These are phyloP conservation scores for Spencermartinsiella ligniputridi DNA, from an alignment of 1,139 yeast genomes.

Conservation along the genomic window DNA sequence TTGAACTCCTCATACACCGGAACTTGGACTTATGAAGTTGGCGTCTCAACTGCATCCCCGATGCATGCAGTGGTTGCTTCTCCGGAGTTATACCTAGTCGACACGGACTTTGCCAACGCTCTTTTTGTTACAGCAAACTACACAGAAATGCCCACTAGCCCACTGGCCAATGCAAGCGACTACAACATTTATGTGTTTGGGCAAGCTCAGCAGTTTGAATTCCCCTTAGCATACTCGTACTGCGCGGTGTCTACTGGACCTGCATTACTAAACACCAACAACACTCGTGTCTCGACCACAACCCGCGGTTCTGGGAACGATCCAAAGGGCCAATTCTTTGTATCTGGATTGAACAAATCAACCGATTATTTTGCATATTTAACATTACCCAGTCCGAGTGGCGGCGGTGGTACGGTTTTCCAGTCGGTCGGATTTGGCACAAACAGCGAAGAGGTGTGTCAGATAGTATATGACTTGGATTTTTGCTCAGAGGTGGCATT, in stretches of 20 bases:
- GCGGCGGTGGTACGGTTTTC: slow-evolving; percentile 64
- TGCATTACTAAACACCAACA: slow-evolving; percentile 35
- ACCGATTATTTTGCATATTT: slow-evolving; percentile 65
- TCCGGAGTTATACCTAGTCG: slow-evolving; percentile 59
- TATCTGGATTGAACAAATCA: slow-evolving; percentile 57
- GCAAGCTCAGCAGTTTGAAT: slow-evolving; percentile 18
- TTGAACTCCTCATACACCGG: slow-evolving; percentile 10
- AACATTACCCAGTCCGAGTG: slow-evolving; percentile 42
- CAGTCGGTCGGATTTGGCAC: slow-evolving; percentile 59
- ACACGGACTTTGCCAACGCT: slow-evolving; percentile 69
- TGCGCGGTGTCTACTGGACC: slow-evolving; percentile 58
- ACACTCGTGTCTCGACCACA: slow-evolving; percentile 42
- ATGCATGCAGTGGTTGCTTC: slow-evolving; percentile 67
- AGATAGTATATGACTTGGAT: slow-evolving; percentile 64
- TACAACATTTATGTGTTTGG: slow-evolving; percentile 34
- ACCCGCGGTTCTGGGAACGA: slow-evolving; percentile 47
- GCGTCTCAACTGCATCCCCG: slow-evolving; percentile 61
- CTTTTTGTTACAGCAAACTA: slow-evolving; percentile 63
- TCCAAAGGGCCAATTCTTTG: slow-evolving; percentile 48
- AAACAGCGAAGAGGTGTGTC: slow-evolving; percentile 51
- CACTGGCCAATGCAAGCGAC: slow-evolving; percentile 19
- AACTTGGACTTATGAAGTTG: slow-evolving; percentile 52
- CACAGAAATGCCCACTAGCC: slow-evolving; percentile 27
- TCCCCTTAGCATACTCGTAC: slow-evolving; percentile 52
- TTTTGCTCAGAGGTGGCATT: slow-evolving; percentile 84